Evolutionary conservation across 352 stramenopile species (phyloP).

Genomic region (Achlya hypogyna): DNA sequence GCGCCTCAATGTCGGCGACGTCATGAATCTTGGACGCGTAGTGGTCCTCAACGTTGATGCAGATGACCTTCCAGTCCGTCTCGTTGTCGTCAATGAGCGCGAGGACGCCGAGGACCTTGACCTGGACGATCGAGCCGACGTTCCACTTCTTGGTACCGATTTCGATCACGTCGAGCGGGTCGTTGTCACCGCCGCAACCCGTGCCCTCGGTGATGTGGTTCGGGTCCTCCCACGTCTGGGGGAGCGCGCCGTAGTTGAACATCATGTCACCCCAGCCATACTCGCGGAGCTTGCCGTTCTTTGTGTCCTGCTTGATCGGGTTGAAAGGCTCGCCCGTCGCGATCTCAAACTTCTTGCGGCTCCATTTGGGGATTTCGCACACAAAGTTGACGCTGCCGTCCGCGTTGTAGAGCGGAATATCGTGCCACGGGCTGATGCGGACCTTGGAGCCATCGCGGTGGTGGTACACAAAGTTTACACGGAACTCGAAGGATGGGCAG

Average conservation of each 20-base stretch:
- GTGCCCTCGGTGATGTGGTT: slow-evolving; percentile 75
- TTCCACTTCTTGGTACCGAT: slow-evolving; percentile 92
- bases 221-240: slow-evolving; percentile 99
- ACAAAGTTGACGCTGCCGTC: slow-evolving; percentile 82
- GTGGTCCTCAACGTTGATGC: slow-evolving; percentile 94
- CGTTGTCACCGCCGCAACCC: slow-evolving; percentile 90
- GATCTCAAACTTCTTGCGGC: slow-evolving; percentile 99
- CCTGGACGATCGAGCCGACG: slow-evolving; percentile 90
- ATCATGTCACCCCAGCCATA: slow-evolving; percentile 95
- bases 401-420: slow-evolving; percentile 92
- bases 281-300: slow-evolving; percentile 96
- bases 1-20: slow-evolving; percentile 93
- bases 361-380: slow-evolving; percentile 98
- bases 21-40: slow-evolving; percentile 96
- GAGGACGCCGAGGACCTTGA: slow-evolving; percentile 97
- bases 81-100: slow-evolving; percentile 99
- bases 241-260: slow-evolving; percentile 99
- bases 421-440: slow-evolving; percentile 97
- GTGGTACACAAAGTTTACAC: slow-evolving; percentile 86
- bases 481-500: slow-evolving; percentile 85
- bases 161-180: slow-evolving; percentile 98
- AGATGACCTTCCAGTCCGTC: slow-evolving; percentile 99
- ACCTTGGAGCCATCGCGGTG: slow-evolving; percentile 53
- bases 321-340: slow-evolving; percentile 92
- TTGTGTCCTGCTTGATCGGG: slow-evolving; percentile 98